phyloP scores from a whole-genome alignment of 768 basidiomycete genomes.

The Porphyrellus cyaneotinctus region DNA sequence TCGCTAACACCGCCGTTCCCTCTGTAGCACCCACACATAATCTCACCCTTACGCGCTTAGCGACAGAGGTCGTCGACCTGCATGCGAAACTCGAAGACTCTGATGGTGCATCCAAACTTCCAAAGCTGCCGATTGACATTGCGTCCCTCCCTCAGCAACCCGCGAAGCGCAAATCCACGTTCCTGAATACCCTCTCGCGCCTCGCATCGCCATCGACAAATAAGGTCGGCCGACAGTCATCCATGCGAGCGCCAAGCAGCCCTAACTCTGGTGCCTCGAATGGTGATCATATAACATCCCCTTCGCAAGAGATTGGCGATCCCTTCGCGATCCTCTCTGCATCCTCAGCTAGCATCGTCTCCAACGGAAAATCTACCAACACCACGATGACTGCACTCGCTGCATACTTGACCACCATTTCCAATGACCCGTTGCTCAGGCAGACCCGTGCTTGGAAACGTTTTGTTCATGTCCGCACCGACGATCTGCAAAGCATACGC shows the following conservation, averaged over 20 bases:
- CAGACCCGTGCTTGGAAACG: constrained; percentile 73
- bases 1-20: constrained; percentile 29
- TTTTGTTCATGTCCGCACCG: constrained; percentile 80
- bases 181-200: constrained; percentile 82
- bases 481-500: constrained; percentile 84
- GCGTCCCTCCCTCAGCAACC: constrained; percentile 47
- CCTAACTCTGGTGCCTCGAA: constrained; percentile 32
- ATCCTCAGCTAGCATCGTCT: constrained; percentile 22
- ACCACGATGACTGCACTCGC: constrained; percentile 65
- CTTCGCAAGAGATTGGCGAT: constrained; percentile 54
- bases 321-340: constrained; percentile 50
- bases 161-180: constrained; percentile 74
- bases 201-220: constrained; percentile 67
- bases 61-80: constrained; percentile 75
- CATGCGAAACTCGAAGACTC: constrained; percentile 73
- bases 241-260: constrained; percentile 32
- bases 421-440: constrained; percentile 62
- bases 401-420: constrained; percentile 73
- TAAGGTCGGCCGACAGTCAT: constrained; percentile 44
- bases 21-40: constrained; percentile 80
- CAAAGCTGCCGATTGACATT: constrained; percentile 57
- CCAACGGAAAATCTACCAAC: constrained; percentile 33
- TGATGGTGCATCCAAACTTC: constrained; percentile 53
- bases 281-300: constrained; percentile 40
- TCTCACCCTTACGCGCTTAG: constrained; percentile 78